Percentiles rank a stretch among this genome's conserved stretches.
These are phyloP conservation scores for Angomonas deanei DNA, from an alignment of 208 protist genomes.

Conservation along the genomic window DNA sequence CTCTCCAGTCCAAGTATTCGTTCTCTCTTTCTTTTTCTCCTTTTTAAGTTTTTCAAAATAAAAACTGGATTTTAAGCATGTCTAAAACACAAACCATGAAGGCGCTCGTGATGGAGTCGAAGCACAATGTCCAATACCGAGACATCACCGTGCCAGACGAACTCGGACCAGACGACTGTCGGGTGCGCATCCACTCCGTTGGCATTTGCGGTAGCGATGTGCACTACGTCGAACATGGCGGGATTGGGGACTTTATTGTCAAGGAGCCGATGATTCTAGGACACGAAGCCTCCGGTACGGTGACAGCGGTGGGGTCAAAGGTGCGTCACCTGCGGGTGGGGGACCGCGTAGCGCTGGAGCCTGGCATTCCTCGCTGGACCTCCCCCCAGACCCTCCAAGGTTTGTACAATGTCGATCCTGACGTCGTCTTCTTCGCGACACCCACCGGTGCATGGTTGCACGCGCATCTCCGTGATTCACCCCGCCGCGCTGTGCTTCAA, in stretches of 20 bases:
- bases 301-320: constrained; percentile 37
- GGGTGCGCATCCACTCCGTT: constrained; percentile 49
- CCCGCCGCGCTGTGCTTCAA: constrained; percentile 55
- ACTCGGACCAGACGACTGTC: constrained; percentile 37
- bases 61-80: no score
- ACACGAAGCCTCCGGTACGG: constrained; percentile 55
- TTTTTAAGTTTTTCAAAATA: no score
- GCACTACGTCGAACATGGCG: constrained; percentile 59
- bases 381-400: constrained; percentile 47
- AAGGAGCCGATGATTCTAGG: constrained; percentile 61
- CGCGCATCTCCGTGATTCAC: constrained; percentile 44
- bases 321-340: constrained; percentile 45
- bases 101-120: constrained; percentile 39
- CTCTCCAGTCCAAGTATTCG: not conserved
- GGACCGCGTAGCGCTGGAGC: constrained; percentile 69
- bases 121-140: constrained; percentile 27
- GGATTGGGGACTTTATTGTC: constrained; percentile 49
- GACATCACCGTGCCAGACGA: constrained; percentile 41
- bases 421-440: constrained; percentile 67
- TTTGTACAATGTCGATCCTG: constrained; percentile 66
- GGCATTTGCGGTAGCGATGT: constrained; percentile 73
- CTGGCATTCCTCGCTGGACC: constrained; percentile 52
- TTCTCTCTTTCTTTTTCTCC: not conserved
- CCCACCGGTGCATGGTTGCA: constrained; percentile 56
- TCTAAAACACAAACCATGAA: constrained; percentile 44